These are phyloP conservation scores for Dactylella cylindrospora DNA, from an alignment of 2,329 filamentous ascomycete genomes.

Conservation along the genomic window DNA sequence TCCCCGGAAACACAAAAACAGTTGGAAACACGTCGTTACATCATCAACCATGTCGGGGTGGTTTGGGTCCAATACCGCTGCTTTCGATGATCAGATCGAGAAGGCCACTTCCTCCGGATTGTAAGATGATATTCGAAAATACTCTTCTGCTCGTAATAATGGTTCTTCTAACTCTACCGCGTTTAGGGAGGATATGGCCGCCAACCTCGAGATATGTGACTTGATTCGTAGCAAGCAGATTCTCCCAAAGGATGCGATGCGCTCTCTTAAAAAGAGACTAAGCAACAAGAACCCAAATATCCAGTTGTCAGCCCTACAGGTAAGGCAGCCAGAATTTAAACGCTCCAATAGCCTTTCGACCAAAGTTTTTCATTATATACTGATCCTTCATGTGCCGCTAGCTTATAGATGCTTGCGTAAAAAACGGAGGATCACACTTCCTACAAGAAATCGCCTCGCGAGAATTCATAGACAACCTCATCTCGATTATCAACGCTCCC, in stretches of 20 bases:
- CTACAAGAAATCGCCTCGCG: slow-evolving; percentile 91
- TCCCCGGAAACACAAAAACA: slow-evolving; percentile 9
- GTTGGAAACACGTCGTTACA: slow-evolving; percentile 33
- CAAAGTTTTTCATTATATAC: too few relatives aligned
- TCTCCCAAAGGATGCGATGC: slow-evolving; percentile 96
- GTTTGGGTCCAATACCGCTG: slow-evolving; percentile 86
- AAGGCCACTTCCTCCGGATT: slow-evolving; percentile 91
- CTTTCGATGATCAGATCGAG: slow-evolving; percentile 95
- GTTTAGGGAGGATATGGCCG: slow-evolving; percentile 84
- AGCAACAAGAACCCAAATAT: slow-evolving; percentile 97
- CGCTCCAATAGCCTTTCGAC: background rate
- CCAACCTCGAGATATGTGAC: slow-evolving; percentile 98
- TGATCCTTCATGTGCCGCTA: slow-evolving; percentile 49
- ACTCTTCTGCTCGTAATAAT: background rate
- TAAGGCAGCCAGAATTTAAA: slow-evolving; percentile 56
- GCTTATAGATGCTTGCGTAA: slow-evolving; percentile 97
- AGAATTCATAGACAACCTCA: slow-evolving; percentile 97
- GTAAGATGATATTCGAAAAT: slow-evolving; percentile 58
- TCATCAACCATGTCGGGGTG: slow-evolving; percentile 75
- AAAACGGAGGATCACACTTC: slow-evolving; percentile 96
- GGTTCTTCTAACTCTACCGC: slow-evolving; percentile 24
- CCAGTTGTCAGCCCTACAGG: slow-evolving; percentile 90
- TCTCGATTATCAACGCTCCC: slow-evolving; percentile 81
- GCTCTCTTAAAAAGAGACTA: slow-evolving; percentile 87
- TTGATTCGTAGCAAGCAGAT: slow-evolving; percentile 96